These are phyloP conservation scores for Alternaria ventricosa DNA, from an alignment of 2,329 filamentous ascomycete genomes.

Conservation along the genomic window DNA sequence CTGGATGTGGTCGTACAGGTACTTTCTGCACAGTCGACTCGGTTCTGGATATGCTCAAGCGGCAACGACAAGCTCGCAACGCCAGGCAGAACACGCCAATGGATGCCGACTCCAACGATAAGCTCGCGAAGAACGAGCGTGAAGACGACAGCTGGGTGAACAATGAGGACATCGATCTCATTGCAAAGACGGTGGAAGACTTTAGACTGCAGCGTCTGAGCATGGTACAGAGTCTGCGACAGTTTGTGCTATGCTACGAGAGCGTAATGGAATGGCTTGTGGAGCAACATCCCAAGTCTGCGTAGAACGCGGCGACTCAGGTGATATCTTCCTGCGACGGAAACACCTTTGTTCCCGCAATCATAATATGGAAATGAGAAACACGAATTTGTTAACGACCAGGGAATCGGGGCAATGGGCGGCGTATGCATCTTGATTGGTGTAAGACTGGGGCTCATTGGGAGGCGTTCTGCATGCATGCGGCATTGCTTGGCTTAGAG, in stretches of 20 bases:
- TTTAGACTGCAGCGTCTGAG: slow-evolving; percentile 87
- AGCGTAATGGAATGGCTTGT: slow-evolving; percentile 87
- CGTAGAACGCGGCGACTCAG: slow-evolving; percentile 18
- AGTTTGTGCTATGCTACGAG: slow-evolving; percentile 97
- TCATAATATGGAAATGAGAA: slow-evolving; percentile 18
- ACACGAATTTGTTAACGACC: slow-evolving; percentile 10
- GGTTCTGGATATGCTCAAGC: slow-evolving; percentile 94
- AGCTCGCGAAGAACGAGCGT: slow-evolving; percentile 29
- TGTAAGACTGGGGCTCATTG: slow-evolving; percentile 12
- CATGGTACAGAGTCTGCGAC: slow-evolving; percentile 94
- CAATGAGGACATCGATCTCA: slow-evolving; percentile 75
- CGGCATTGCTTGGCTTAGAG: slow-evolving; percentile 12
- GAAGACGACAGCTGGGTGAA: slow-evolving; percentile 70
- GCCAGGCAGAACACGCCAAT: slow-evolving; percentile 51
- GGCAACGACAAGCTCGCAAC: slow-evolving; percentile 64
- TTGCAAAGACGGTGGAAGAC: slow-evolving; percentile 87
- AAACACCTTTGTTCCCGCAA: slow-evolving; percentile 3
- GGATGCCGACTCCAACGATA: slow-evolving; percentile 37
- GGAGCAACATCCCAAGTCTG: slow-evolving; percentile 50
- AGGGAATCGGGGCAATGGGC: neutral
- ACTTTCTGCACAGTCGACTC: slow-evolving; percentile 97
- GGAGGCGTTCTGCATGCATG: slow-evolving; percentile 12
- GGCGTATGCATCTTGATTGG: slow-evolving; percentile 6
- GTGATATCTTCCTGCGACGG: neutral
- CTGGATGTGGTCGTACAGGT: slow-evolving; percentile 92